Conservation (phyloP, 2,329 filamentous ascomycete species). For the Penicillium psychrosexuale region DNA sequence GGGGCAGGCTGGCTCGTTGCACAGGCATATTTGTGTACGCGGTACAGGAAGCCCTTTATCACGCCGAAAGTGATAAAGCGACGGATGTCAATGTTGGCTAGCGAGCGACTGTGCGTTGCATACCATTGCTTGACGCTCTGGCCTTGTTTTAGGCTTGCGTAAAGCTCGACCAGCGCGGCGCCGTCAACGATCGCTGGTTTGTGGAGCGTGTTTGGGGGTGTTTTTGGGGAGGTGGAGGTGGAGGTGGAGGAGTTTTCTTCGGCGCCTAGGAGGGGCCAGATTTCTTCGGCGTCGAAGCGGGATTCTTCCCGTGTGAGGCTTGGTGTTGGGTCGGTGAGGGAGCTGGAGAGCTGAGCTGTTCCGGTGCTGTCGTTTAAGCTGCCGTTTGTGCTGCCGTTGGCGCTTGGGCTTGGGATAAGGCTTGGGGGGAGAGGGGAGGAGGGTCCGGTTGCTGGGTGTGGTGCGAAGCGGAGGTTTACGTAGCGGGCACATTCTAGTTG, state of each 20-base stretch:
- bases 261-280: conserved; percentile 44
- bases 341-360: conserved; percentile 15
- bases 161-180: conserved; percentile 68
- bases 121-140: conserved; percentile 87
- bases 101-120: conserved; percentile 66
- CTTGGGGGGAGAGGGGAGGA: conserved; percentile 17
- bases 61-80: conserved; percentile 93
- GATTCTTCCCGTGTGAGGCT: conserved; percentile 20
- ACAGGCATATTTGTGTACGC: conserved; percentile 87
- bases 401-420: conserved; percentile 13
- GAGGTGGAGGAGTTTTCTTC: conserved; percentile 14
- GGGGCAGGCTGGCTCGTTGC: conserved; percentile 35
- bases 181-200: conserved; percentile 38
- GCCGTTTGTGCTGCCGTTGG: conserved; percentile 8
- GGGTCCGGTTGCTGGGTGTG: conserved; percentile 28
- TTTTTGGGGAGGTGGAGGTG: conserved; percentile 14
- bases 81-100: conserved; percentile 78
- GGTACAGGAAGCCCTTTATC: conserved; percentile 90
- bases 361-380: conserved; percentile 12
- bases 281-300: conserved; percentile 34
- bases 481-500: conserved; percentile 87
- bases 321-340: conserved; percentile 21
- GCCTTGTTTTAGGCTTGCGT: conserved; percentile 78
- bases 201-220: conserved; percentile 4
- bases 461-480: conserved; percentile 58